Percentiles rank a stretch among this genome's conserved stretches.
Evolutionary conservation across 306 rosid genomes (phyloP).

Genomic region (Gastrolobium villosum): DNA sequence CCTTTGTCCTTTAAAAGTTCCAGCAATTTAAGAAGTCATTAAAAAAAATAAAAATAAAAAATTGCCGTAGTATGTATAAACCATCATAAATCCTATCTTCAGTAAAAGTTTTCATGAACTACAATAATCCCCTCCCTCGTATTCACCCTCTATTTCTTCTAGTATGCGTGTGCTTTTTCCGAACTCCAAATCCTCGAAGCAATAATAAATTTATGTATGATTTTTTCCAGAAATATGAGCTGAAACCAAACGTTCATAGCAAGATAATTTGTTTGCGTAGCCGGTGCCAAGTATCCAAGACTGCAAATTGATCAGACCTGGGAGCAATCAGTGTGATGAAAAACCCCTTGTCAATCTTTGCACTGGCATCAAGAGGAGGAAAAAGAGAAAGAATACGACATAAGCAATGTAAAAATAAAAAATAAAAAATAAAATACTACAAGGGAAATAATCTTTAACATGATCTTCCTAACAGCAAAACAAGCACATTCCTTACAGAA

Average conservation of each 20-base stretch:
- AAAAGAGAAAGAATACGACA: constrained; percentile 47
- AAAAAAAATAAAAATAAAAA: not conserved
- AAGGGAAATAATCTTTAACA: constrained; percentile 38
- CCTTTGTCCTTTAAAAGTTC: constrained; percentile 44
- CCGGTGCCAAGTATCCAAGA: constrained; percentile 53
- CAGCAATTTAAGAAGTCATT: constrained; percentile 40
- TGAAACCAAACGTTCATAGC: constrained; percentile 33
- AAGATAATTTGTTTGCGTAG: constrained; percentile 42
- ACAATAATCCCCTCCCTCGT: constrained; percentile 11
- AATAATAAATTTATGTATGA: constrained; percentile 38
- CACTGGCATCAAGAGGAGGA: constrained; percentile 58
- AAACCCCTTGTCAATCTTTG: constrained; percentile 53
- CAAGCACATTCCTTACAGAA: constrained; percentile 32
- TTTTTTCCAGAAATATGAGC: constrained; percentile 44
- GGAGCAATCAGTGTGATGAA: constrained; percentile 56
- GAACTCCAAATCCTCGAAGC: constrained; percentile 39
- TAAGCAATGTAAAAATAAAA: constrained; percentile 49
- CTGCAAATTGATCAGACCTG: constrained; percentile 51
- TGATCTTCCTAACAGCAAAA: constrained; percentile 34
- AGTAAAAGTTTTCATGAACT: constrained; percentile 45
- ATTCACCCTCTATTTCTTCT: constrained; percentile 41
- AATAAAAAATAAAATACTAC: constrained; percentile 21
- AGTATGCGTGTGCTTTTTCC: constrained; percentile 34
- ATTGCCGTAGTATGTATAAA: constrained; percentile 31
- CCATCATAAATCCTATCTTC: constrained; percentile 36